These are phyloP conservation scores for Trichoderma gracile DNA, from an alignment of 2,329 filamentous ascomycete species.

Conservation along the genomic window DNA sequence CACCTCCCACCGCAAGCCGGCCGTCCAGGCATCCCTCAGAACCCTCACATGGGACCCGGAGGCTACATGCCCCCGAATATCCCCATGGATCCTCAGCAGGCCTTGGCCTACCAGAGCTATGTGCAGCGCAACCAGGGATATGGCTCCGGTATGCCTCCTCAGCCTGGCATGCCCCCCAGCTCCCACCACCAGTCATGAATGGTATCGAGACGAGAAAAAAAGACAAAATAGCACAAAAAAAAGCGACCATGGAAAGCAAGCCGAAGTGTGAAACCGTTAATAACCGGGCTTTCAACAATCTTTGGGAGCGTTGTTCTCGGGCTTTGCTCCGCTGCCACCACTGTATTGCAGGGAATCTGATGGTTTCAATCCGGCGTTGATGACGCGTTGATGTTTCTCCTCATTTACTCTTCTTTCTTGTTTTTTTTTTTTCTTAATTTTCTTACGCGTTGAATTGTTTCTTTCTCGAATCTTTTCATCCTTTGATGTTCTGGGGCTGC, in stretches of 20 bases:
- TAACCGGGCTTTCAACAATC: slow-evolving; percentile 61
- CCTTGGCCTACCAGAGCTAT: slow-evolving; percentile 81
- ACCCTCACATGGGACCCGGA: slow-evolving; percentile 63
- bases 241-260: slow-evolving; percentile 19
- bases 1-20: slow-evolving; percentile 66
- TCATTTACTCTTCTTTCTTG: slow-evolving; percentile 11
- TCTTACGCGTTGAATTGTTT: not conserved
- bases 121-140: slow-evolving; percentile 68
- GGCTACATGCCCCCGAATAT: slow-evolving; percentile 62
- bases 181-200: slow-evolving; percentile 74
- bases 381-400: slow-evolving; percentile 40
- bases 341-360: slow-evolving; percentile 38
- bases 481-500: slow-evolving; percentile 10
- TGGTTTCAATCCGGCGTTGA: slow-evolving; percentile 48
- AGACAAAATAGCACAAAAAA: not conserved
- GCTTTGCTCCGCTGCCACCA: slow-evolving; percentile 38
- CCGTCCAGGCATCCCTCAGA: slow-evolving; percentile 66
- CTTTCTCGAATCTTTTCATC: not conserved
- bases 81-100: slow-evolving; percentile 73
- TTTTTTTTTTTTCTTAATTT: slow-evolving; percentile 16
- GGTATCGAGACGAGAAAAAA: not conserved
- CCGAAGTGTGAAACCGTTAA: slow-evolving; percentile 45
- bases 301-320: slow-evolving; percentile 36
- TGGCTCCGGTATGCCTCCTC: slow-evolving; percentile 77
- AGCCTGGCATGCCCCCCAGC: slow-evolving; percentile 77